Evolutionary conservation across 495 filamentous ascomycete species (phyloP), one percentile per base, ranked within the genome.

Genomic region (Annulohypoxylon nitens): DNA sequence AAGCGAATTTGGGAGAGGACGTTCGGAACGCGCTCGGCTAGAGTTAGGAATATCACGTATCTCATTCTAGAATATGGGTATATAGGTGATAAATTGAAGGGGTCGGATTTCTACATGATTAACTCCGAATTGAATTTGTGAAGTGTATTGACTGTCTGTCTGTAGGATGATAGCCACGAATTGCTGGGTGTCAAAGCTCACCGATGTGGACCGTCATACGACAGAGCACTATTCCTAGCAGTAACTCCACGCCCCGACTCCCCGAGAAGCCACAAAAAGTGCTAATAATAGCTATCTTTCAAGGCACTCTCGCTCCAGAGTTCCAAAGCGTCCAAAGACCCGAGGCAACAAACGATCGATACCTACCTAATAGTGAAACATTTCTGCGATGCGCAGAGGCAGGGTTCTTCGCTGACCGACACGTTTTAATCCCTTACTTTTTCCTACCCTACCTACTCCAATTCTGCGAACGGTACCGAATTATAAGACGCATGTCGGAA

Each of bases 401-500:
- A 54, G 25, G 64, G 37, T 51, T 53, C 30, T 5, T n/a, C 11
- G 18, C 39, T 48, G 48, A 26, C 33, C 14, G 25, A 39, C 47
- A 50, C 50, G 41, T 55, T 8, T 43, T 34, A 18, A 2, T 9
- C 12, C 9, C 51, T 41, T 70, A 57, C 58, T 62, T 47, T 47
- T 47, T 47, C n/a, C 59, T 23, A 57, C 60, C 61, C 48, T 61
- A 10, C 50, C n/a, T 51, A 73, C 51, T 43, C 34, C 48, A 54
- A 63, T 51, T 58, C 18, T 43, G 48, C 45, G 45, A 36, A 50
- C 26, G 41, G 43, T 66, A 25, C 50, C 26, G 16, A 23, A 67
- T 30, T 30, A 30, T 50, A 14, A 23, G 39, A 30, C 20, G 58
- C 34, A 58, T 55, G 34, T 26, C 6, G 33, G 9, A 37, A 37